Base-by-base conservation (phyloP, 1,284 basidiomycete genomes). In the Termitomyces sp. region DNA sequence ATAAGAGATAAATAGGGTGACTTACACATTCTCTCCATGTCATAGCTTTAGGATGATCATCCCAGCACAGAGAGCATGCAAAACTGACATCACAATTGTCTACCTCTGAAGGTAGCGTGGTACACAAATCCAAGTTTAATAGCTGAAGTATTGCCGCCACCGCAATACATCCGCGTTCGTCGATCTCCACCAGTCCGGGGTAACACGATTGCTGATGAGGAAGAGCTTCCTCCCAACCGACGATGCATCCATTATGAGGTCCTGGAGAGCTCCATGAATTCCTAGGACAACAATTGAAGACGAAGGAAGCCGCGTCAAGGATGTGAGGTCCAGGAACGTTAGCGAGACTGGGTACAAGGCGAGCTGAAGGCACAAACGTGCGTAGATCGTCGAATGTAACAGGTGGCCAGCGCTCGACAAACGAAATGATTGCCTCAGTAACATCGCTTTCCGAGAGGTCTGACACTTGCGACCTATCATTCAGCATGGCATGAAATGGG, bases 391-490 rank as follows among this genome's bases (percentile, higher is more conserved):
- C 46, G 11, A 48, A 30, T 18, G 21, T 30, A 6, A 31, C 11
- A 16, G 26, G 46, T 11, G 46, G 46, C 46, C 46, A 48, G n/a
- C 16, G 46, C 21, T 47, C 35, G 13, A 48, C 46, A 14, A 48
- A 48, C 10, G 46, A 39, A 24, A 10, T 13, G 10, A 40, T 40
- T 18, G 46, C 35, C n/a, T 38, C 14, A 13, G 34, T 28, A 13
- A 47, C 14, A 30, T 40, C 46, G 2, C 21, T 9, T 30, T 31
- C 37, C 18, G 35, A 30, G 14, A 48, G 21, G 5, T 18, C 18
- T 1, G 37, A 14, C 7, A 39, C 5, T 2, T 4, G 24, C 16
- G 14, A 4, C 5, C 31, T 2, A 24, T 8, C 28, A 31, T 48
- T 40, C 28, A 39, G 5, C 35, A 48, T 48, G 6, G 18, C 10